Conservation (phyloP, 805 yeast species). For the Kuraishia piskuri region DNA sequence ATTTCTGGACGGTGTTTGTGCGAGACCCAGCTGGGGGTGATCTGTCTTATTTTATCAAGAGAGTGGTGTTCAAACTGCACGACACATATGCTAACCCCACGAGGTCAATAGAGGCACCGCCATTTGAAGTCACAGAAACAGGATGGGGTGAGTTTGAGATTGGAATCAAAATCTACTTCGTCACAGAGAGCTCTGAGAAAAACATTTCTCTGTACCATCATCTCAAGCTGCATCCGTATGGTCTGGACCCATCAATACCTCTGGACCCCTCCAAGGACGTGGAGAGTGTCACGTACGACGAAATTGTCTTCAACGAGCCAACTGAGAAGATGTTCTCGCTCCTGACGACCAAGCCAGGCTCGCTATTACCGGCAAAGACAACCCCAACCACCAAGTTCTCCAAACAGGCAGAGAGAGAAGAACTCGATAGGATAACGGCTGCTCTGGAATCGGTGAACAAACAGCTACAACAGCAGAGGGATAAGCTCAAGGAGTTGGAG, state of each 20-base stretch:
- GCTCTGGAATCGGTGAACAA: constrained; percentile 19
- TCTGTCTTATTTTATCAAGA: constrained; percentile 70
- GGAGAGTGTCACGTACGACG: constrained; percentile 69
- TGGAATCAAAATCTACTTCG: constrained; percentile 77
- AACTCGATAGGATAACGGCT: constrained; percentile 43
- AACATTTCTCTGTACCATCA: constrained; percentile 82
- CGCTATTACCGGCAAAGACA: constrained; percentile 32
- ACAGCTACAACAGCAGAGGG: constrained; percentile 15
- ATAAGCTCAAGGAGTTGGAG: constrained; percentile 20
- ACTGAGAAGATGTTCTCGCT: constrained; percentile 80
- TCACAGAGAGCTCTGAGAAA: constrained; percentile 83
- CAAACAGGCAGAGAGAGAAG: constrained; percentile 55
- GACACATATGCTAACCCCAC: constrained; percentile 87
- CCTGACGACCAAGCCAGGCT: constrained; percentile 59
- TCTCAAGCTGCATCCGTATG: constrained; percentile 82
- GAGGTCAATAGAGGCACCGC: constrained; percentile 83
- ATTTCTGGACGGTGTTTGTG: constrained; percentile 90
- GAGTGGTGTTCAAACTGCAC: constrained; percentile 90
- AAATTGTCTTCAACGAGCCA: constrained; percentile 91
- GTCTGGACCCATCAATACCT: constrained; percentile 4
- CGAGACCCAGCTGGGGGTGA: constrained; percentile 77
- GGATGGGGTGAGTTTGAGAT: constrained; percentile 99
- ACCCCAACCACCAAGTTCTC: constrained; percentile 18
- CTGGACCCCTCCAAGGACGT: constrained; percentile 27
- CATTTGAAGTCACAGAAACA: constrained; percentile 91